These are phyloP conservation scores for Dentipellis fragilis DNA, from an alignment of 768 basidiomycete species.

Conservation along the genomic window DNA sequence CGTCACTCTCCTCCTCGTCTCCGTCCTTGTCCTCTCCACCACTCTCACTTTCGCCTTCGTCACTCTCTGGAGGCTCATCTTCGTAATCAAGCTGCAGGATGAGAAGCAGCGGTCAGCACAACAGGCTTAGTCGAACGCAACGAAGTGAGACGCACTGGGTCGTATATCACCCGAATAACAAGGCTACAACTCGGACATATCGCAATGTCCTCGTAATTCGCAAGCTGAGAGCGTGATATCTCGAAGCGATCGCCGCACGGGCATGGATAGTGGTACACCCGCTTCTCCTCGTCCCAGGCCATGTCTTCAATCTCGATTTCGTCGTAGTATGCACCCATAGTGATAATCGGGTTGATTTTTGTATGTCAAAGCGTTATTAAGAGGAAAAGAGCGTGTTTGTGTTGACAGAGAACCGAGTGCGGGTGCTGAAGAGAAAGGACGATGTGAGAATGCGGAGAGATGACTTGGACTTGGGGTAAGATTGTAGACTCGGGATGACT, in stretches of 20 bases:
- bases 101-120: not conserved
- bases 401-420: no score
- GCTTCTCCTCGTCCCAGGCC: slow-evolving; percentile 74
- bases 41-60: slow-evolving; percentile 23
- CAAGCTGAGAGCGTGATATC: slow-evolving; percentile 77
- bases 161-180: slow-evolving; percentile 85
- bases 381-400: not conserved
- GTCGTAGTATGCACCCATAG: slow-evolving; percentile 86
- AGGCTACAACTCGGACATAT: slow-evolving; percentile 95
- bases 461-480: no score
- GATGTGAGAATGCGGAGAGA: no score
- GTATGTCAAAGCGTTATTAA: not conserved
- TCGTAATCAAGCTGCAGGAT: slow-evolving; percentile 66
- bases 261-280: slow-evolving; percentile 92
- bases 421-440: no score
- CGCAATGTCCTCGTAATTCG: slow-evolving; percentile 87
- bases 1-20: slow-evolving; percentile 14
- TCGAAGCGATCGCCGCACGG: slow-evolving; percentile 98
- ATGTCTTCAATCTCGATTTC: slow-evolving; percentile 98
- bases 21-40: not conserved
- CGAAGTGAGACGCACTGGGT: slow-evolving; percentile 59
- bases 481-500: no score
- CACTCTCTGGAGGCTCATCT: slow-evolving; percentile 51
- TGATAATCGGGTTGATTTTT: not conserved
- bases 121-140: not conserved